A percentile compares a stretch with the other conserved stretches of the same genome.
phyloP scores from a whole-genome alignment of 257 asterid species.

The Lithospermum erythrorhizon region DNA sequence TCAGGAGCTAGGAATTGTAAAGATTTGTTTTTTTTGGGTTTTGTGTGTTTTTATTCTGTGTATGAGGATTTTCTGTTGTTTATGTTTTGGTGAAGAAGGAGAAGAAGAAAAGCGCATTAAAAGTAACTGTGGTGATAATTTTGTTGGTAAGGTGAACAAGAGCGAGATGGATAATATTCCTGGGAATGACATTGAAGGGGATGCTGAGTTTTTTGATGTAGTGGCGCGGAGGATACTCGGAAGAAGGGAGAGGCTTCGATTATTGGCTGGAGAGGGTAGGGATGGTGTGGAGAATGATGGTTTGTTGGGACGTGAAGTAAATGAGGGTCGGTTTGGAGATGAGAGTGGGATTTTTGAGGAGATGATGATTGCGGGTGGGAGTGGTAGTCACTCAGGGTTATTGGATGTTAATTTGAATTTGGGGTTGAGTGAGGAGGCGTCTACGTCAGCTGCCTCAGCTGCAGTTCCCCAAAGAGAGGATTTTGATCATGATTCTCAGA shows the following conservation, averaged over 20 bases:
- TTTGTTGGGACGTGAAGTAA: constrained; percentile 7
- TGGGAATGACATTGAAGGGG: constrained; percentile 30
- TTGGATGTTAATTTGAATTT: constrained; percentile 52
- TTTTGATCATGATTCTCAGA: constrained; percentile 33
- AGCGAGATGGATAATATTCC: constrained; percentile 29
- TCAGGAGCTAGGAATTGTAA: constrained; percentile 40
- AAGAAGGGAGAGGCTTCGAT: constrained; percentile 12
- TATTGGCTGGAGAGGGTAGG: constrained; percentile 13
- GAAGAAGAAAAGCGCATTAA: constrained; percentile 17
- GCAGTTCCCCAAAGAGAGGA: constrained; percentile 26
- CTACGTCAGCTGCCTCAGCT: constrained; percentile 37
- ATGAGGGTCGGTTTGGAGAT: constrained; percentile 19
- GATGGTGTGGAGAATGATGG: constrained; percentile 11
- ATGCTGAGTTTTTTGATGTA: neutral
- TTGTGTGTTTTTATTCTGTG: constrained; percentile 36
- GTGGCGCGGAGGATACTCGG: constrained; percentile 5
- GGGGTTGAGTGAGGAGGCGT: constrained; percentile 64
- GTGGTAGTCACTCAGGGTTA: constrained; percentile 26
- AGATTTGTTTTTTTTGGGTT: constrained; percentile 11
- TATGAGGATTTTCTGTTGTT: constrained; percentile 75
- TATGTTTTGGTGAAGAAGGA: constrained; percentile 58
- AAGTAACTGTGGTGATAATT: constrained; percentile 6
- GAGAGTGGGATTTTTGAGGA: constrained; percentile 4
- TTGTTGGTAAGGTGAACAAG: constrained; percentile 8
- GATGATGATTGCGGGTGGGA: constrained; percentile 19